A percentile compares a stretch with the other conserved stretches of the same genome.
Evolutionary conservation across 441 rosid species (phyloP).

Genomic region (Syzygium syzygioides): DNA sequence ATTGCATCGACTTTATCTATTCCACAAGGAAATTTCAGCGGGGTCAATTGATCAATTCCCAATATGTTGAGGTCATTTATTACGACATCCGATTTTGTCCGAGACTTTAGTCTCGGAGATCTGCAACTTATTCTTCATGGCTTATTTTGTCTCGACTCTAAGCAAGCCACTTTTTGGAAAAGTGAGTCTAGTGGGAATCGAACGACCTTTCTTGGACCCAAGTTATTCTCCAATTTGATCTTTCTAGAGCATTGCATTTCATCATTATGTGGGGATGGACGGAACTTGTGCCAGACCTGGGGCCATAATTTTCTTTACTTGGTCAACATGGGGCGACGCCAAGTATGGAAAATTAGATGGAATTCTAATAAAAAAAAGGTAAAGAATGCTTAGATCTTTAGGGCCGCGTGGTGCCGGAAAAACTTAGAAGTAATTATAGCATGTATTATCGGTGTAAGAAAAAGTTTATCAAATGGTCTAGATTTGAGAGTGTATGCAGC

Average conservation of each 20-base stretch:
- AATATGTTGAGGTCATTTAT: too few relatives aligned
- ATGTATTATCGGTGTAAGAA: background rate
- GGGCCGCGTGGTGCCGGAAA: background rate
- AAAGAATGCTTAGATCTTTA: background rate
- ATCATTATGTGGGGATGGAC: background rate
- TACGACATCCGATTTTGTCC: background rate
- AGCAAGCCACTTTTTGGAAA: background rate
- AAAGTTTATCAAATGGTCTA: background rate
- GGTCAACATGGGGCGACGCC: background rate
- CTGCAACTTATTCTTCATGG: background rate
- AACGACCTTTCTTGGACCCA: background rate
- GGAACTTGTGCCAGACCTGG: background rate
- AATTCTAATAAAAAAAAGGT: background rate
- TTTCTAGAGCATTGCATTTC: background rate
- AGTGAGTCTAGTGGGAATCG: background rate
- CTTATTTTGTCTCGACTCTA: too few relatives aligned
- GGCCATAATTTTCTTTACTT: background rate
- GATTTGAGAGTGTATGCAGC: background rate
- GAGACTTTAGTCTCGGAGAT: background rate
- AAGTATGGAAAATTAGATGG: background rate
- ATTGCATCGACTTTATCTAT: background rate
- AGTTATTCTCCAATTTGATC: background rate
- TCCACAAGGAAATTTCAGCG: background rate
- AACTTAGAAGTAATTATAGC: background rate
- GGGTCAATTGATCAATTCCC: background rate